These are phyloP conservation scores for Fraxinus floribunda DNA, from an alignment of 305 asterid genomes.

Conservation along the genomic window DNA sequence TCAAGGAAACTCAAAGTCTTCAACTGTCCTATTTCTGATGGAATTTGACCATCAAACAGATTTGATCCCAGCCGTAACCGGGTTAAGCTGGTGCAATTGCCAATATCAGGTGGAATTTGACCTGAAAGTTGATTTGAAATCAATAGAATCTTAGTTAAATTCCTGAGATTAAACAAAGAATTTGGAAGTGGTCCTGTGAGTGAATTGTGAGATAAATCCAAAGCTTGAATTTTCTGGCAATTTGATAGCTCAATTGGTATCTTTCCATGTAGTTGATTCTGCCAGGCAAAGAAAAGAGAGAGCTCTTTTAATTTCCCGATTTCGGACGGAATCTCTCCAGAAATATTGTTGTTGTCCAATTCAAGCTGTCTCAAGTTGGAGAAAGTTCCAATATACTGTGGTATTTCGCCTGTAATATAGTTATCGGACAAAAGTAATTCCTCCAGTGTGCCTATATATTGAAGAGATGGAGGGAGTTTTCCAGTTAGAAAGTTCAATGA, in stretches of 20 bases:
- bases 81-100: slow-evolving; percentile 56
- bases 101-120: slow-evolving; percentile 55
- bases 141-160: slow-evolving; percentile 56
- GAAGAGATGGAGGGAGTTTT: slow-evolving; percentile 46
- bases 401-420: slow-evolving; percentile 49
- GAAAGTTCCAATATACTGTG: slow-evolving; percentile 47
- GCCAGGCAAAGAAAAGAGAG: slow-evolving; percentile 67
- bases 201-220: slow-evolving; percentile 62
- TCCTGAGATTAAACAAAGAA: slow-evolving; percentile 50
- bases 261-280: slow-evolving; percentile 58
- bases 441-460: slow-evolving; percentile 40
- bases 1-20: slow-evolving; percentile 55
- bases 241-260: slow-evolving; percentile 54
- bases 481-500: slow-evolving; percentile 59
- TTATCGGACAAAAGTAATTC: slow-evolving; percentile 66
- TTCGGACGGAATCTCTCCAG: slow-evolving; percentile 55
- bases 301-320: slow-evolving; percentile 60
- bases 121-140: slow-evolving; percentile 66
- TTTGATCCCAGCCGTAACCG: slow-evolving; percentile 59
- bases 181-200: slow-evolving; percentile 56
- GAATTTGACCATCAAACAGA: slow-evolving; percentile 48
- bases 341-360: slow-evolving; percentile 59
- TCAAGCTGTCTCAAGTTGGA: slow-evolving; percentile 58
- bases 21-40: slow-evolving; percentile 46
- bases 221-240: slow-evolving; percentile 53